Percentiles rank a stretch among this genome's conserved stretches.
Evolutionary conservation across 169 alveolate species (phyloP).

Genomic region (Babesia ovis): DNA sequence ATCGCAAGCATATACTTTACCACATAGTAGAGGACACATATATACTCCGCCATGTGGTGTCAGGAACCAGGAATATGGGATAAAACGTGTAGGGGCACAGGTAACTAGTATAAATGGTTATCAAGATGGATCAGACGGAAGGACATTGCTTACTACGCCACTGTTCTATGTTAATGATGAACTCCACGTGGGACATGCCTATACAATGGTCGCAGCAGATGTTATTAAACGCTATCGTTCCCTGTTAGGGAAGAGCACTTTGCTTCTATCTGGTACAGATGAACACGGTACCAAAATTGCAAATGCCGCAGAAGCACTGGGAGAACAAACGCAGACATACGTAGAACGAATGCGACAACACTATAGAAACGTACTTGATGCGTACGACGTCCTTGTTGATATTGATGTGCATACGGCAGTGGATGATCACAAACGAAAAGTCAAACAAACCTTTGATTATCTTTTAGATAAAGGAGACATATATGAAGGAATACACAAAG

Average conservation of each 20-base stretch:
- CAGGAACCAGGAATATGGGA: neutral
- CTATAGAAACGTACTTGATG: constrained; percentile 61
- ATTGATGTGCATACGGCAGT: constrained; percentile 79
- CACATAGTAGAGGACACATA: constrained; percentile 10
- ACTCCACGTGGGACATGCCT: constrained; percentile 80
- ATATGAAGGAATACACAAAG: constrained; percentile 73
- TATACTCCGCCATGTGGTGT: neutral
- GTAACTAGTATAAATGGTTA: neutral
- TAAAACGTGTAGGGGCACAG: neutral
- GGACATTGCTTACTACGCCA: constrained; percentile 52
- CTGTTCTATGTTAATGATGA: constrained; percentile 74
- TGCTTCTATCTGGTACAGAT: constrained; percentile 83
- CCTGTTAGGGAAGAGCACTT: constrained; percentile 28
- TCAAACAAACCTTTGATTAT: constrained; percentile 41
- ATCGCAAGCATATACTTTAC: constrained; percentile 56
- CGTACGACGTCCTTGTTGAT: constrained; percentile 70
- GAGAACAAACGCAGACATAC: constrained; percentile 55
- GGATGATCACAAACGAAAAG: constrained; percentile 67
- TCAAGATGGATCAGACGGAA: neutral
- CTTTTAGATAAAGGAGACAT: constrained; percentile 58
- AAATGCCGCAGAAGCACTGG: constrained; percentile 61
- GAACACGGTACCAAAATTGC: constrained; percentile 88
- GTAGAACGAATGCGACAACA: constrained; percentile 67
- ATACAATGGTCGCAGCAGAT: constrained; percentile 74
- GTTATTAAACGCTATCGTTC: constrained; percentile 49